Percentiles rank a stretch among this genome's conserved stretches.
phyloP scores from a whole-genome alignment of 352 stramenopile genomes.

The Pythium phragmiticola region DNA sequence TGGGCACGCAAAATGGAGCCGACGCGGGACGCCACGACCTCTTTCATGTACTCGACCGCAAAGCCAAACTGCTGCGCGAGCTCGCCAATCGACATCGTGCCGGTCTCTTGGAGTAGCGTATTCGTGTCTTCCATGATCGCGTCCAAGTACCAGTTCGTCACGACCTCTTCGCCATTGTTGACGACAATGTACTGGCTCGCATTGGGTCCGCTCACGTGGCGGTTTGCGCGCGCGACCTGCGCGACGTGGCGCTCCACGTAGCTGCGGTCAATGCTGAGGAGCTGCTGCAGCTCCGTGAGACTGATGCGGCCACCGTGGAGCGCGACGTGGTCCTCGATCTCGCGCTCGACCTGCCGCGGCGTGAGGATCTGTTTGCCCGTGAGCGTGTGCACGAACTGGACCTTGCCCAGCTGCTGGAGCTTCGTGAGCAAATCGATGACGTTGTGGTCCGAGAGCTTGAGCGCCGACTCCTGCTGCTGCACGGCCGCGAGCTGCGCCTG shows the following conservation, averaged over 20 bases:
- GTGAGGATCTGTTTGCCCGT: slow-evolving; percentile 83
- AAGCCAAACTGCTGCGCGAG: slow-evolving; percentile 83
- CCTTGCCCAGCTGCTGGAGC: slow-evolving; percentile 69
- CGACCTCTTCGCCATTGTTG: slow-evolving; percentile 74
- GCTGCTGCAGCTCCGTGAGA: slow-evolving; percentile 61
- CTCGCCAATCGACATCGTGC: slow-evolving; percentile 62
- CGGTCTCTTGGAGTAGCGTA: slow-evolving; percentile 69
- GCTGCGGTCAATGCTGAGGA: slow-evolving; percentile 69
- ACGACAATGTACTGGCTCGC: slow-evolving; percentile 53
- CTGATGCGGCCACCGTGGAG: slow-evolving; percentile 65
- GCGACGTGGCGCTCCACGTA: slow-evolving; percentile 64
- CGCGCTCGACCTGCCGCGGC: slow-evolving; percentile 60
- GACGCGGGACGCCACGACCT: slow-evolving; percentile 63
- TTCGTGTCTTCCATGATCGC: slow-evolving; percentile 84
- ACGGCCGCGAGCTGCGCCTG: slow-evolving; percentile 78
- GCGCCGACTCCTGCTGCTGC: slow-evolving; percentile 72
- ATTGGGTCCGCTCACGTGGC: slow-evolving; percentile 23
- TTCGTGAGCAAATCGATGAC: slow-evolving; percentile 78
- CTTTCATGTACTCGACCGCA: slow-evolving; percentile 79
- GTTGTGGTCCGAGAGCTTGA: slow-evolving; percentile 85
- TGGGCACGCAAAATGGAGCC: slow-evolving; percentile 62
- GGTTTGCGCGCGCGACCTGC: slow-evolving; percentile 41
- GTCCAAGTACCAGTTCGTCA: slow-evolving; percentile 83
- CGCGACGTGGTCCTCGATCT: slow-evolving; percentile 72
- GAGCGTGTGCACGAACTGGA: slow-evolving; percentile 79